phyloP scores from a whole-genome alignment of 257 asterid genomes.

The Anisodus tanguticus region DNA sequence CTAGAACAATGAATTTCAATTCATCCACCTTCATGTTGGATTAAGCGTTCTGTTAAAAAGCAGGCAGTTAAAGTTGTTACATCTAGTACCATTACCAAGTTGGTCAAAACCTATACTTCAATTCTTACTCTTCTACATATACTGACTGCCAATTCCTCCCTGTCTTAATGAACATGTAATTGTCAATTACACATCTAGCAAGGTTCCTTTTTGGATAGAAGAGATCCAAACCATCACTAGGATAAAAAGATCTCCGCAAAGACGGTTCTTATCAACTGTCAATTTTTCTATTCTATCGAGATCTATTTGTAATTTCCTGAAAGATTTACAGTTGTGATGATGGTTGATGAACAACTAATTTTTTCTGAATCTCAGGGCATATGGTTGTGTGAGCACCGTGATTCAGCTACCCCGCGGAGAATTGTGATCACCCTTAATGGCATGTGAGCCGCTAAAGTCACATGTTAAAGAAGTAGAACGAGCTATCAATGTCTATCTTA shows the following conservation, averaged over 20 bases:
- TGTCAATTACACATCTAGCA: neutral
- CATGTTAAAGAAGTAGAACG: neutral
- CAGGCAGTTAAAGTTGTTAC: neutral
- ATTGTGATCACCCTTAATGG: conserved; percentile 91
- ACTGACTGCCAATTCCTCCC: neutral
- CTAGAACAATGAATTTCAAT: neutral
- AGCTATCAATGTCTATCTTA: conserved; percentile 1
- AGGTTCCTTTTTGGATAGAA: neutral
- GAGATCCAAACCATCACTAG: neutral
- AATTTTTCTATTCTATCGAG: neutral
- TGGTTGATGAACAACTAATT: neutral
- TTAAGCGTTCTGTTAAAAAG: neutral
- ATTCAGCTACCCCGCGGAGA: conserved; percentile 77
- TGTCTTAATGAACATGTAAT: neutral
- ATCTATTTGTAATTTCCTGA: neutral
- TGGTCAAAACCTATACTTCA: neutral
- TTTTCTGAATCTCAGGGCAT: conserved; percentile 66
- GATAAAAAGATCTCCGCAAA: neutral
- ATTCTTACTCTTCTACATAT: neutral
- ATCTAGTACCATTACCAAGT: neutral
- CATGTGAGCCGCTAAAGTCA: conserved; percentile 41
- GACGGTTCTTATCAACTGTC: neutral
- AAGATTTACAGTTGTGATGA: neutral
- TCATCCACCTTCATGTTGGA: conserved; percentile 14
- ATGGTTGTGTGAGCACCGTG: conserved; percentile 99